Percentiles rank a stretch among this genome's conserved stretches.
Evolutionary conservation across 306 rosid genomes (phyloP).

Genomic region (Pyrus bretschneideri): DNA sequence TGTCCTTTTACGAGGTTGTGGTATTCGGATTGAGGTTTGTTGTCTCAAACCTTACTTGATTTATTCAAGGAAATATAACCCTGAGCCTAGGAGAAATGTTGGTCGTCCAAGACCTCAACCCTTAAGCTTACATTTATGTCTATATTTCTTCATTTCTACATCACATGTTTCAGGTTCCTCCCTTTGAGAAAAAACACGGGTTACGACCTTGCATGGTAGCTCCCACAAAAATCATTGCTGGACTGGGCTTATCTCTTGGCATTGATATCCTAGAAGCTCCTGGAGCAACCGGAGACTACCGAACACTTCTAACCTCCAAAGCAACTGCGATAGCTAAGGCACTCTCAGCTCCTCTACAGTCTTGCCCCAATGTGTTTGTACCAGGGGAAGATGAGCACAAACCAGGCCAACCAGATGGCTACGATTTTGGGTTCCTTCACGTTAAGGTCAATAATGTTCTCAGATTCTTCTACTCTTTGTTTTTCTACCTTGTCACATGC

Average conservation of each 20-base stretch:
- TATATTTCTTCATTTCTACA: not conserved
- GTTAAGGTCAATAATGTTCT: slow-evolving; percentile 49
- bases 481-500: slow-evolving; percentile 7
- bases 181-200: slow-evolving; percentile 68
- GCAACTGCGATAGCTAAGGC: slow-evolving; percentile 81
- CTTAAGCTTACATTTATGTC: not conserved
- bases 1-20: slow-evolving; percentile 93
- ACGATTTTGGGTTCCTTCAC: slow-evolving; percentile 95
- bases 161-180: slow-evolving; percentile 56
- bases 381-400: slow-evolving; percentile 82
- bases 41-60: not conserved
- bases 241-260: slow-evolving; percentile 86
- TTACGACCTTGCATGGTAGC: slow-evolving; percentile 95
- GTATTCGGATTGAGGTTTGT: slow-evolving; percentile 89
- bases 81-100: not conserved
- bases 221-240: slow-evolving; percentile 95
- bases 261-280: slow-evolving; percentile 95
- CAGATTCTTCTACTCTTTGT: not conserved
- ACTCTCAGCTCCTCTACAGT: slow-evolving; percentile 70
- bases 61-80: not conserved
- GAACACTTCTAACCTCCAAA: slow-evolving; percentile 80
- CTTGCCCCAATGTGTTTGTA: slow-evolving; percentile 67
- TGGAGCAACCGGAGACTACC: slow-evolving; percentile 94
- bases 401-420: slow-evolving; percentile 84
- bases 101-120: not conserved